A percentile compares a stretch with the other conserved stretches of the same genome.
Conservation (phyloP, 139 green algal species). For the Nannochloris sp. region DNA sequence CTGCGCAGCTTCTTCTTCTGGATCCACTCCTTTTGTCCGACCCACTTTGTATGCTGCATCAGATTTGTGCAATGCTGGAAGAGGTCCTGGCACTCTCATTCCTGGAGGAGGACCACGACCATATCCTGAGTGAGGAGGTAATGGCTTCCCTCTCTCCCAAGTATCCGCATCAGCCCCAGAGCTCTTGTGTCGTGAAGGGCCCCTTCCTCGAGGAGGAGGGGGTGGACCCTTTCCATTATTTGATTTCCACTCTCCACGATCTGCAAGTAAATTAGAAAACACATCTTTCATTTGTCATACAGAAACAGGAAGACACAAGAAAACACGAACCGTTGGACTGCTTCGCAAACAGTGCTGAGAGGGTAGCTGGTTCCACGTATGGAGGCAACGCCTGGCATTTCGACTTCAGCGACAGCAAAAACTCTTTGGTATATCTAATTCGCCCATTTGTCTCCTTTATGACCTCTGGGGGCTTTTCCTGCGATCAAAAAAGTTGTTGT, state of each 20-base stretch:
- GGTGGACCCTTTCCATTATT: conserved; percentile 6
- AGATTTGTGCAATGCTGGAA: conserved; percentile 49
- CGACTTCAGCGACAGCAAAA: no score
- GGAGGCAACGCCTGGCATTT: no score
- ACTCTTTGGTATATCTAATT: no score
- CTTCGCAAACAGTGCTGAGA: no score
- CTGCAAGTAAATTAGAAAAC: no score
- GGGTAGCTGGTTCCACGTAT: no score
- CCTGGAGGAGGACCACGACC: conserved; percentile 23
- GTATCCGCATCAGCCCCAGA: conserved; percentile 32
- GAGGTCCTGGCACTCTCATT: conserved; percentile 14
- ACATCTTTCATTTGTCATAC: no score
- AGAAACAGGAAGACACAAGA: no score
- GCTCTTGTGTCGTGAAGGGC: not conserved
- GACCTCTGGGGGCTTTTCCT: no score
- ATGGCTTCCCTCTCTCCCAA: conserved; percentile 40
- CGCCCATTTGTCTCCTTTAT: no score
- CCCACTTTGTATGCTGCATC: conserved; percentile 48
- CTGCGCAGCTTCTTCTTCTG: conserved; percentile 88
- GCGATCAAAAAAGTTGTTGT: no score
- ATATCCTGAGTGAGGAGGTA: conserved; percentile 29
- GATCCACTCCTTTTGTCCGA: conserved; percentile 50
- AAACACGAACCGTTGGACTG: no score
- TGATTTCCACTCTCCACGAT: conserved; percentile 6
- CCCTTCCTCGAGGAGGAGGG: conserved; percentile 6